Conservation (phyloP, 2,329 filamentous ascomycete species). For the Malbranchea zuffiana region DNA sequence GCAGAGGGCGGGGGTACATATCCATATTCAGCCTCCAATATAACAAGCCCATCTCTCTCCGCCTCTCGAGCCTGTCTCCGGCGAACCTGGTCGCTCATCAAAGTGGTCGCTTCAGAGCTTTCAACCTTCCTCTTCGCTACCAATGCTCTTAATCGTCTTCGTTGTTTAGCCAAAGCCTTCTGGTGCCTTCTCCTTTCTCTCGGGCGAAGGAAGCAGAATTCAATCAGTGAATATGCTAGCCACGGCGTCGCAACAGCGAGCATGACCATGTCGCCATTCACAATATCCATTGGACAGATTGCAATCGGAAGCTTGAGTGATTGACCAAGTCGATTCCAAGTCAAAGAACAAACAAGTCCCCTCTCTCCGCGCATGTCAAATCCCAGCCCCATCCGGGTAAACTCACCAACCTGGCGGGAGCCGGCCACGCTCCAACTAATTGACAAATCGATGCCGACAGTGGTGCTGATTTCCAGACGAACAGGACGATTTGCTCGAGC, state of each 20-base stretch:
- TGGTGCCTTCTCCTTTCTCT: slow-evolving; percentile 27
- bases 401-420: slow-evolving; percentile 27
- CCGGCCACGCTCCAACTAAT: slow-evolving; percentile 29
- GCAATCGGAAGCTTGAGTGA: slow-evolving; percentile 30
- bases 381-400: slow-evolving; percentile 31
- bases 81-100: slow-evolving; percentile 33
- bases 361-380: slow-evolving; percentile 26
- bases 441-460: slow-evolving; percentile 21
- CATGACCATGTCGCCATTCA: slow-evolving; percentile 25
- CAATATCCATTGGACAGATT: slow-evolving; percentile 26
- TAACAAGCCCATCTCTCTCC: slow-evolving; percentile 28
- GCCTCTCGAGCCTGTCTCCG: slow-evolving; percentile 29
- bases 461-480: slow-evolving; percentile 25
- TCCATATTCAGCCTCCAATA: slow-evolving; percentile 34
- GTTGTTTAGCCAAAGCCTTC: slow-evolving; percentile 25
- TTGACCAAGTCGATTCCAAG: slow-evolving; percentile 34
- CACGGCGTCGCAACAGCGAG: slow-evolving; percentile 31
- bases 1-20: slow-evolving; percentile 20
- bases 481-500: slow-evolving; percentile 24
- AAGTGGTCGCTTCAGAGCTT: slow-evolving; percentile 29
- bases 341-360: slow-evolving; percentile 30
- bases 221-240: slow-evolving; percentile 31
- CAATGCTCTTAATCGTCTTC: slow-evolving; percentile 28
- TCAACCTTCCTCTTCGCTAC: slow-evolving; percentile 29
- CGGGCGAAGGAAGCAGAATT: slow-evolving; percentile 34